Percentiles rank a stretch among this genome's conserved stretches.
phyloP scores from a whole-genome alignment of 306 rosid genomes.

The Cucumis hystrix region DNA sequence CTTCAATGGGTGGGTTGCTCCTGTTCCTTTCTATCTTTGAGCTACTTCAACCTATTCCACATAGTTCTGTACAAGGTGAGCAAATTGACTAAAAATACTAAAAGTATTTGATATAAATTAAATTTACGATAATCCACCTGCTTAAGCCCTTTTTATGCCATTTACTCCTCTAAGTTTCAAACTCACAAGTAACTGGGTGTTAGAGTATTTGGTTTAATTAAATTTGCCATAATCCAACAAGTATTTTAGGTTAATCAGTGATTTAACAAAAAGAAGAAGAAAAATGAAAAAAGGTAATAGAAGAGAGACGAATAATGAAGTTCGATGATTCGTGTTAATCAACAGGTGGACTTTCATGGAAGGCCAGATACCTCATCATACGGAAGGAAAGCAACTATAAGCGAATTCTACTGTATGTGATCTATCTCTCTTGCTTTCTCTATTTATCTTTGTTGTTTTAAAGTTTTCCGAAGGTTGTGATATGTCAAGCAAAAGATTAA shows the following conservation, averaged over 20 bases:
- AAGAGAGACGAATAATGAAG: neutral
- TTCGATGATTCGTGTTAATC: neutral
- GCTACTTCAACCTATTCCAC: slow-evolving; percentile 40
- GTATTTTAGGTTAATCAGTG: too few relatives aligned
- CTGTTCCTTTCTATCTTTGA: slow-evolving; percentile 39
- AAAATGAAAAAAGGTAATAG: neutral
- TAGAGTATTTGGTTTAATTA: too few relatives aligned
- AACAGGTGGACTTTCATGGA: slow-evolving; percentile 35
- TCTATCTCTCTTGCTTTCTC: neutral
- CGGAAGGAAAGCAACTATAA: slow-evolving; percentile 54
- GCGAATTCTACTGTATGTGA: slow-evolving; percentile 46
- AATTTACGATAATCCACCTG: too few relatives aligned
- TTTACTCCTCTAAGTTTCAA: too few relatives aligned
- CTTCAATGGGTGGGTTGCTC: slow-evolving; percentile 56
- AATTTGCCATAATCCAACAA: too few relatives aligned
- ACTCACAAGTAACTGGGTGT: too few relatives aligned
- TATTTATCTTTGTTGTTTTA: neutral
- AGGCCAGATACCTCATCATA: slow-evolving; percentile 28
- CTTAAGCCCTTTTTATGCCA: too few relatives aligned
- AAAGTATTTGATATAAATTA: too few relatives aligned
- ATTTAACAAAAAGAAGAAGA: neutral
- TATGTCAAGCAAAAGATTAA: neutral
- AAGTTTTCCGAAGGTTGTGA: neutral
- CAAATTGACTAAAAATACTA: neutral
- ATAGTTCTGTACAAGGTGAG: slow-evolving; percentile 49